phyloP scores from a whole-genome alignment of 768 basidiomycete species.

The Termitomyces sp. region DNA sequence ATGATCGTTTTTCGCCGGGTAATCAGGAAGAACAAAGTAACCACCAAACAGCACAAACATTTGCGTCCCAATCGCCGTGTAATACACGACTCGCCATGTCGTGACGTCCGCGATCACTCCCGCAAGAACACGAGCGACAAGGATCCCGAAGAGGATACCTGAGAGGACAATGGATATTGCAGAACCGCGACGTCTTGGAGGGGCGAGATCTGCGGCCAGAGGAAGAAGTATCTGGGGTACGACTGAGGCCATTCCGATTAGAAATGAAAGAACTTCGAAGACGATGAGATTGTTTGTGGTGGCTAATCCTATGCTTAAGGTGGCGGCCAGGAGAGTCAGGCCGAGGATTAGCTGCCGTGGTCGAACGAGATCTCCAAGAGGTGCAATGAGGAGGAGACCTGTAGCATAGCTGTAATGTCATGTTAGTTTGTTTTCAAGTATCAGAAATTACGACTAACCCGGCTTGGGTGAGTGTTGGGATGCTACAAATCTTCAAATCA shows the following conservation, averaged over 20 bases:
- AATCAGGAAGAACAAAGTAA: conserved; percentile 76
- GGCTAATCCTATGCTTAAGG: conserved; percentile 66
- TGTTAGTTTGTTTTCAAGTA: not conserved
- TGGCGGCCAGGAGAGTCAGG: conserved; percentile 34
- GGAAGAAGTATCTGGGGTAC: conserved; percentile 76
- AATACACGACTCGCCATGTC: conserved; percentile 75
- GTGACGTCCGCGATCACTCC: conserved; percentile 72
- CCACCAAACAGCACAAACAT: conserved; percentile 49
- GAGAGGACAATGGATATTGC: conserved; percentile 75
- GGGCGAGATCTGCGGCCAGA: conserved; percentile 79
- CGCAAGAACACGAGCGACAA: conserved; percentile 70
- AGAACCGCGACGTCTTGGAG: conserved; percentile 64
- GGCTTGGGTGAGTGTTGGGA: conserved; percentile 10
- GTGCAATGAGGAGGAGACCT: conserved; percentile 73
- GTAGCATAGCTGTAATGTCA: conserved; percentile 53
- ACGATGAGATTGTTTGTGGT: conserved; percentile 53
- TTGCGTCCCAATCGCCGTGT: conserved; percentile 73
- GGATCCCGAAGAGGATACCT: conserved; percentile 65
- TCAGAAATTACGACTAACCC: not conserved
- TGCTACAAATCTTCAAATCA: not conserved
- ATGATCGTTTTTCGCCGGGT: conserved; percentile 67
- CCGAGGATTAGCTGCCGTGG: conserved; percentile 66
- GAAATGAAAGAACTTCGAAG: conserved; percentile 66
- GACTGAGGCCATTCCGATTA: conserved; percentile 70
- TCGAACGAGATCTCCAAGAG: conserved; percentile 80